These are phyloP conservation scores for Rosa lucieae DNA, from an alignment of 306 rosid genomes.

Conservation along the genomic window DNA sequence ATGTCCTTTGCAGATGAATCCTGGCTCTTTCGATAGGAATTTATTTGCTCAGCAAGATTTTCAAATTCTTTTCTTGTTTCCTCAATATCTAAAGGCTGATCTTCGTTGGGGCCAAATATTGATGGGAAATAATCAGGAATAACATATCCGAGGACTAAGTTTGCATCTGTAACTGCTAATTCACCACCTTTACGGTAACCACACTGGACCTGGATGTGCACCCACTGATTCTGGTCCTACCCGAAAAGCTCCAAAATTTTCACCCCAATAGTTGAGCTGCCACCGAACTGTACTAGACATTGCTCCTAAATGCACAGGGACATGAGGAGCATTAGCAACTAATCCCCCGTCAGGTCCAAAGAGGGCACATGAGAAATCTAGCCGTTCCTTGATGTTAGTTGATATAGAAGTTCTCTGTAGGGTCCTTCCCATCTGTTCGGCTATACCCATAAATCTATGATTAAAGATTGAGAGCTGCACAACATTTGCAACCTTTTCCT, in stretches of 20 bases:
- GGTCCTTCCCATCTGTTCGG: slow-evolving; percentile 99
- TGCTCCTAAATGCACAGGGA: slow-evolving; percentile 92
- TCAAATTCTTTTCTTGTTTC: slow-evolving; percentile 66
- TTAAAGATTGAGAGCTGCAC: slow-evolving; percentile 92
- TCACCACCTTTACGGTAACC: slow-evolving; percentile 96
- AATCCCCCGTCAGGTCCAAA: slow-evolving; percentile 93
- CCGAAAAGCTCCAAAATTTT: no score
- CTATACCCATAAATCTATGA: slow-evolving; percentile 98
- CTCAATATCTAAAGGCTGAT: slow-evolving; percentile 72
- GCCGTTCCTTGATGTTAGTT: slow-evolving; percentile 90
- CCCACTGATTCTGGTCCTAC: no score
- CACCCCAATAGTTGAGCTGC: slow-evolving; percentile 79
- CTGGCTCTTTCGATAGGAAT: slow-evolving; percentile 58
- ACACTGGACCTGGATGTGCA: slow-evolving; percentile 97
- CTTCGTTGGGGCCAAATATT: slow-evolving; percentile 83
- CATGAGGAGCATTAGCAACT: slow-evolving; percentile 97
- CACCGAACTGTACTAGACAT: slow-evolving; percentile 93
- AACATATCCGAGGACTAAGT: slow-evolving; percentile 75
- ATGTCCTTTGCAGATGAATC: slow-evolving; percentile 68
- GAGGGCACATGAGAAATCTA: slow-evolving; percentile 94
- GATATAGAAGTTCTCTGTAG: slow-evolving; percentile 96
- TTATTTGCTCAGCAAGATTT: slow-evolving; percentile 73
- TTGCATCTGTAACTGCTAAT: slow-evolving; percentile 95
- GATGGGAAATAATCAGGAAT: slow-evolving; percentile 93
- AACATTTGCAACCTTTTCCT: slow-evolving; percentile 77